Evolutionary conservation across 805 yeast species (phyloP), one percentile per base, ranked within the genome.

Genomic region (Saccharomycopsis selenospora): DNA sequence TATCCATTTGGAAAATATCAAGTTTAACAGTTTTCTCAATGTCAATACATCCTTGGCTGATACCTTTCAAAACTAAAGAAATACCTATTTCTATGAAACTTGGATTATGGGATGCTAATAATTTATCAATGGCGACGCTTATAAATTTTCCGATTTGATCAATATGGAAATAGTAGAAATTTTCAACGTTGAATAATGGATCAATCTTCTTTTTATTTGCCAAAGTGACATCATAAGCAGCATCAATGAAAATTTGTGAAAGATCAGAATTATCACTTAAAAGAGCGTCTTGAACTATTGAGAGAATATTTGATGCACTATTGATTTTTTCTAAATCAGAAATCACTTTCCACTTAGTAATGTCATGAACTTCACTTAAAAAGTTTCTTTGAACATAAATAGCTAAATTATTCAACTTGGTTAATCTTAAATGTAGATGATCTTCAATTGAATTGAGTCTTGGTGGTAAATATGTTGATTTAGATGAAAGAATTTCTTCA

Each of bases 401-500:
- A 8, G 79, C 66, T 14, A 85, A 66, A 46, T 66, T 68, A 46
- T 66, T 63, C 43, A 71, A 66, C 44, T 73, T 69, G 4, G 64
- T 58, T 3, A 70, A 63, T 46, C 95, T 75, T 46, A 73, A 62
- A 3, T 61, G 63, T 30, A 86, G 66, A 49, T 77, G 81, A 14
- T 72, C 75, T 6, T 65, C 68, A 8, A 80, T 56, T 1, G 81
- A 71, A 1, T 80, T 72, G 8, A 74, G 63, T 38, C 72, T 63
- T 2, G 76, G 69, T 3, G 87, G 80, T 17, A 82, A 65, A 55
- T 79, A 82, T 4, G 68, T 64, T 0, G 86, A 79, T 1, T 66
- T 65, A 3, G 87, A 77, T 17, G 64, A 59, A 26, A 84, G 58
- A 7, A 90, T 72, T 51, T 84, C 90, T 11, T 67, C 58, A 2